These are phyloP conservation scores for Dentipellis sp. DNA, from an alignment of 768 basidiomycete genomes.

Conservation along the genomic window DNA sequence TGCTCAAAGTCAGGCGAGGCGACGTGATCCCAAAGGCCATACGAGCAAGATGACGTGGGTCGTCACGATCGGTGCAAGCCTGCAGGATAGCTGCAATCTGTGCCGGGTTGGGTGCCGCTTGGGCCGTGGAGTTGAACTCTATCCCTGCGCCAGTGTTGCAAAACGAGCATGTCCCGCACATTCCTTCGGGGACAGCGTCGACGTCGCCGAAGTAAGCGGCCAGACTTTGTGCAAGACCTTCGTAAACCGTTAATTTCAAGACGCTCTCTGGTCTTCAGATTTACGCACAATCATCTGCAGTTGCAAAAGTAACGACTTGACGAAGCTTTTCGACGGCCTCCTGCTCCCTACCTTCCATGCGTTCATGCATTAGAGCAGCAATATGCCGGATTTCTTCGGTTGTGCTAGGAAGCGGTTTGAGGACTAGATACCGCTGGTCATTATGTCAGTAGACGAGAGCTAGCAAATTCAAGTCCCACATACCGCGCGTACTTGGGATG, in stretches of 20 bases:
- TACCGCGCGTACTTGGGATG: conserved; percentile 31
- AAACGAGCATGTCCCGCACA: conserved; percentile 35
- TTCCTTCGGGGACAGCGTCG: conserved; percentile 28
- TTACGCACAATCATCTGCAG: conserved; percentile 27
- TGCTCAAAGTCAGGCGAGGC: conserved; percentile 32
- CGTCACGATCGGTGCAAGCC: conserved; percentile 37
- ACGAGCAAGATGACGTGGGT: conserved; percentile 39
- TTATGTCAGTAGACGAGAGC: neutral
- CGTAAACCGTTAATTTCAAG: neutral
- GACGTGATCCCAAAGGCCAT: conserved; percentile 42
- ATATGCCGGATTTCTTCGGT: conserved; percentile 24
- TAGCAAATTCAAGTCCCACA: neutral
- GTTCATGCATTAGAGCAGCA: conserved; percentile 23
- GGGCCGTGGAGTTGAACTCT: conserved; percentile 20
- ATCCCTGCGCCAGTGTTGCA: conserved; percentile 28
- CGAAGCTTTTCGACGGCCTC: conserved; percentile 31
- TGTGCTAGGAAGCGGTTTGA: conserved; percentile 26
- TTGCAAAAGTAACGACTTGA: conserved; percentile 29
- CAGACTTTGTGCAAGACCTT: conserved; percentile 33
- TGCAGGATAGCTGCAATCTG: conserved; percentile 28
- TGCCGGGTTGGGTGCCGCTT: conserved; percentile 18
- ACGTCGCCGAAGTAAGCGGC: conserved; percentile 36
- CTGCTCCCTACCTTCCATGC: conserved; percentile 33
- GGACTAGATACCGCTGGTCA: conserved; percentile 26
- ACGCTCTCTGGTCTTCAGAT: neutral